Conservation (phyloP, 768 basidiomycete species). For the Botryobasidium botryosum region DNA sequence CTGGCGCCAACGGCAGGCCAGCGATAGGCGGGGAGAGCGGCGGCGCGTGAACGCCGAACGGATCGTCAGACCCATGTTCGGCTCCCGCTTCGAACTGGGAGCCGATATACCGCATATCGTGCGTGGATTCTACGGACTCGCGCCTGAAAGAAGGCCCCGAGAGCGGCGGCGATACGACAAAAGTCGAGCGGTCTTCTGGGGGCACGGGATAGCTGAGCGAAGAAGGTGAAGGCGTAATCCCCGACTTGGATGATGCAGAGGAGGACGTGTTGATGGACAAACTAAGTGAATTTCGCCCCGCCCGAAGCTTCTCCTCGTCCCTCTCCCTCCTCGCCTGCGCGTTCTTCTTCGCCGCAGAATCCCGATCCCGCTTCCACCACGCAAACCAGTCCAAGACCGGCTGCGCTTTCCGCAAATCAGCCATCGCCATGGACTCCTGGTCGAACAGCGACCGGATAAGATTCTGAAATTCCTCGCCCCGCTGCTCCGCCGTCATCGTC, state of each 20-base stretch:
- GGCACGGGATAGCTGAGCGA: background rate
- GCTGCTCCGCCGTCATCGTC: slow-evolving; percentile 44
- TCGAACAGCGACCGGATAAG: slow-evolving; percentile 41
- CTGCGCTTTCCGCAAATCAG: background rate
- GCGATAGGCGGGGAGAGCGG: too few relatives aligned
- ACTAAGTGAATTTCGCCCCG: too few relatives aligned
- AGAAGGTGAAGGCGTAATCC: background rate
- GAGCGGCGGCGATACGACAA: background rate
- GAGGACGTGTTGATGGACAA: background rate
- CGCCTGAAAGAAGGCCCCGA: too few relatives aligned
- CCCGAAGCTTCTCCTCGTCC: too few relatives aligned
- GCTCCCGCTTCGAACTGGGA: too few relatives aligned
- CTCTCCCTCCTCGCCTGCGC: background rate
- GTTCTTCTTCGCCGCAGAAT: background rate
- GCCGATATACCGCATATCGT: too few relatives aligned
- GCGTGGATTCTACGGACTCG: too few relatives aligned
- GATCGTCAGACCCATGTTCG: too few relatives aligned
- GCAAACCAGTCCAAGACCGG: background rate
- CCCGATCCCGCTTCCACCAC: background rate
- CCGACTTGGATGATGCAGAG: background rate
- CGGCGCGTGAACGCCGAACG: too few relatives aligned
- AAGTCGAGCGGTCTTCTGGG: background rate
- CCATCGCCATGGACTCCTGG: background rate
- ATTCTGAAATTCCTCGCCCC: slow-evolving; percentile 39
- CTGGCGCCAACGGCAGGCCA: too few relatives aligned